Conservation (phyloP, 2,329 filamentous ascomycete species). For the Talaromyces sp. region DNA sequence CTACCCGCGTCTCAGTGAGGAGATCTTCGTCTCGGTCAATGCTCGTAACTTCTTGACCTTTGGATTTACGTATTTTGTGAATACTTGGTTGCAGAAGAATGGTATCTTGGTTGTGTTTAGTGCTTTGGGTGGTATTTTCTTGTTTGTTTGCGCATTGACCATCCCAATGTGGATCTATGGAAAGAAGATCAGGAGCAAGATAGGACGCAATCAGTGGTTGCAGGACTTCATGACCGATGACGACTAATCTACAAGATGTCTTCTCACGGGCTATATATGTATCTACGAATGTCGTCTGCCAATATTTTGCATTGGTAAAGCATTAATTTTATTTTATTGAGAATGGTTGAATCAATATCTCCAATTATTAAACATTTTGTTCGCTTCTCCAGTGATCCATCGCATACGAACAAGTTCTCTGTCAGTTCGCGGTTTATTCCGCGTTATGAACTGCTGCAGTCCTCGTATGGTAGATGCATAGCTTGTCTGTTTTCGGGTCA, state of each 20-base stretch:
- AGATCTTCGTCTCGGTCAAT: slow-evolving; percentile 15
- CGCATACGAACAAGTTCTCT: slow-evolving; percentile 32
- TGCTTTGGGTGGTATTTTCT: slow-evolving; percentile 9
- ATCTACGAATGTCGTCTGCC: neutral
- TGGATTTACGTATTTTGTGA: slow-evolving; percentile 15
- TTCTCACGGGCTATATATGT: neutral
- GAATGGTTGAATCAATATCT: slow-evolving; percentile 25
- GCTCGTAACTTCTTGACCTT: slow-evolving; percentile 15
- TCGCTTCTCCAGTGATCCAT: slow-evolving; percentile 33
- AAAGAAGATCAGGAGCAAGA: slow-evolving; percentile 14
- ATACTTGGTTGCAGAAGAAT: slow-evolving; percentile 8
- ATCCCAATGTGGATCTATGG: slow-evolving; percentile 15
- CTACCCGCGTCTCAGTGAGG: slow-evolving; percentile 14
- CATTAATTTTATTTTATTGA: neutral
- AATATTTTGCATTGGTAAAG: neutral
- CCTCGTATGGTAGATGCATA: slow-evolving; percentile 65
- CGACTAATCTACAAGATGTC: neutral
- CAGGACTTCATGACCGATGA: slow-evolving; percentile 9
- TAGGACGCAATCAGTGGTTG: slow-evolving; percentile 13
- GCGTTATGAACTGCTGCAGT: slow-evolving; percentile 54
- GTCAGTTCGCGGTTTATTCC: slow-evolving; percentile 36
- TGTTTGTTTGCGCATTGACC: slow-evolving; percentile 13
- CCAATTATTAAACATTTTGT: slow-evolving; percentile 36
- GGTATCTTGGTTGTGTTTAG: slow-evolving; percentile 10
- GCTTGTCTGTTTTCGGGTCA: slow-evolving; percentile 67